Base-by-base conservation (phyloP, 1,284 basidiomycete genomes). In the Ganoderma lucidum region DNA sequence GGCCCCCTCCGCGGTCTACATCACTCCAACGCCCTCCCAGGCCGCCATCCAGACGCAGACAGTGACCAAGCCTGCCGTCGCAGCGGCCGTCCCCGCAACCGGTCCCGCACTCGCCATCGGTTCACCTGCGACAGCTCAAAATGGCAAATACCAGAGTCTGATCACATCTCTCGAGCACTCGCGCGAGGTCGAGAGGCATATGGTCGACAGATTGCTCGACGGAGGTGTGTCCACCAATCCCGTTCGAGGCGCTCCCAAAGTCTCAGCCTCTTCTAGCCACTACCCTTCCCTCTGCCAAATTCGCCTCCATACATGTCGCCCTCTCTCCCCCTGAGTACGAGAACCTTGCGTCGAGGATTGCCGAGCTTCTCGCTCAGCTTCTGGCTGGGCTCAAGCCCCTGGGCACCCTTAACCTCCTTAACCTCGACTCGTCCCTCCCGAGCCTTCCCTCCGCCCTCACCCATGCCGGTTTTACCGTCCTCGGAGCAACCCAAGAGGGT, bases 181-280 rank as follows among this genome's bases (percentile, higher is more conserved):
- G 19, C 80, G 86, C 69, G 78, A 80, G 48, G 89, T 93, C 53
- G 92, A 94, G 74, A 88, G 85, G 74, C 88, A 93, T 77, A 88
- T 95, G 82, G 81, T 94, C 42, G 93, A 95, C 77, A 85, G 93
- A 72, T 80, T 95, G 67, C 81, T 94, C 28, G 93, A 93, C 79
- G 85, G 86, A 84, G 93, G 93, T 94, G 76, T 61, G 83, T 79
- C 41, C 67, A 62, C 39, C 32, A 28, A 37, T 59, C 2, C 19
- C 56, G 23, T 63, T 35, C 70, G 64, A 65, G 56, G 64, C 67
- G 56, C 71, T 67, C 60, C 61, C 68, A 51, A 32, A 44, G 70
- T 64, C 63, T 58, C 62, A 66, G 45, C 59, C 64, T 51, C 62
- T 64, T 59, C 66, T 70, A 94, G 93, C 92, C 53, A 87, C 88